Percentiles rank a stretch among this genome's conserved stretches.
Conservation (phyloP, 2,329 filamentous ascomycete genomes). For the Cladosporium phlei region DNA sequence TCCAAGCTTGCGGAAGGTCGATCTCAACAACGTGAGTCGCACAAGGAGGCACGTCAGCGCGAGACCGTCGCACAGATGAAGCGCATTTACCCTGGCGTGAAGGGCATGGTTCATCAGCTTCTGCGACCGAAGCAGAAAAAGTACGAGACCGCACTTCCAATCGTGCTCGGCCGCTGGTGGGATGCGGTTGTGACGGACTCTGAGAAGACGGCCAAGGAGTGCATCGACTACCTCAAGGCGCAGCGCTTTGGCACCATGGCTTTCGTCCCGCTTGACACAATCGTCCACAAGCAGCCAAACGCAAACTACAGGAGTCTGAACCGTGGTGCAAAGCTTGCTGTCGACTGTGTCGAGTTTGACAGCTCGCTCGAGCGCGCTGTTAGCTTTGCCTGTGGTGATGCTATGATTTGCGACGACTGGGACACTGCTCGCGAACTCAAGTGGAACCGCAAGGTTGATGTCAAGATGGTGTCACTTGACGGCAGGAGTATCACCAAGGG, state of each 20-base stretch:
- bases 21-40: conserved; percentile 77
- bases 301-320: conserved; percentile 85
- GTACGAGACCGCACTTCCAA: conserved; percentile 87
- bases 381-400: conserved; percentile 89
- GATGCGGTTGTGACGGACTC: conserved; percentile 93
- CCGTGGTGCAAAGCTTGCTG: conserved; percentile 77
- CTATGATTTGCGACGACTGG: conserved; percentile 86
- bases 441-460: conserved; percentile 76
- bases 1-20: conserved; percentile 80
- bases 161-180: conserved; percentile 86
- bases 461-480: conserved; percentile 90
- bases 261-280: conserved; percentile 94
- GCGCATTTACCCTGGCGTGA: conserved; percentile 85
- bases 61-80: conserved; percentile 84
- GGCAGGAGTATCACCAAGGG: conserved; percentile 97
- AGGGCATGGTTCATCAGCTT: conserved; percentile 82
- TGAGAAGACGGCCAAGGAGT: conserved; percentile 89
- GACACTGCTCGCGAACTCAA: conserved; percentile 84
- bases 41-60: conserved; percentile 71
- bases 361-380: conserved; percentile 83
- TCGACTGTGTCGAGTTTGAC: conserved; percentile 95
- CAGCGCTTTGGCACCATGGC: conserved; percentile 83
- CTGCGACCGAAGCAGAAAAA: conserved; percentile 98
- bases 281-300: conserved; percentile 88
- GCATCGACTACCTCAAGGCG: conserved; percentile 89